These are phyloP conservation scores for Colletotrichum theobromicola DNA, from an alignment of 2,329 filamentous ascomycete species.

Conservation along the genomic window DNA sequence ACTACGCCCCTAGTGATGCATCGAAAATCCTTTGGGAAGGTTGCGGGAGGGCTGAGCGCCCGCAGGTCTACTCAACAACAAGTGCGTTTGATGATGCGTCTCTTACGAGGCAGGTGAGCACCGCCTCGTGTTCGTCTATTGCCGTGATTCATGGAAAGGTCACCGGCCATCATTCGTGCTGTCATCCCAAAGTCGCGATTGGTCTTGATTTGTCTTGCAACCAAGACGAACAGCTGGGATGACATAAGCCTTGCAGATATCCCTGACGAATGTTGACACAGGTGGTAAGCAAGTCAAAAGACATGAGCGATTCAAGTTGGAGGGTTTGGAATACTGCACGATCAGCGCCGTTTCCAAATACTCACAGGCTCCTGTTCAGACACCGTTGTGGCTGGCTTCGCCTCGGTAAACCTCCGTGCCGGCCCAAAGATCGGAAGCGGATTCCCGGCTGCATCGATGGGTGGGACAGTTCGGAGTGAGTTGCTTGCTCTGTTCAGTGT, in stretches of 20 bases:
- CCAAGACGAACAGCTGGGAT: neutral
- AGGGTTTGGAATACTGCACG: neutral
- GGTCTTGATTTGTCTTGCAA: neutral
- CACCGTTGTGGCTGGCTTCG: neutral
- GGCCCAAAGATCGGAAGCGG: neutral
- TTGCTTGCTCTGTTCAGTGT: neutral
- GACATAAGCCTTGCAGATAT: neutral
- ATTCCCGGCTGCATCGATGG: neutral
- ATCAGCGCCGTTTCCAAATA: neutral
- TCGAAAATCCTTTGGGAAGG: slow-evolving; percentile 13
- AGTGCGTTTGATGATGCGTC: neutral
- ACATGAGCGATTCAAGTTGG: neutral
- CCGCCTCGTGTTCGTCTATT: neutral
- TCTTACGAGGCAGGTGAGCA: neutral
- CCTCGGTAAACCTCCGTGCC: slow-evolving; percentile 10
- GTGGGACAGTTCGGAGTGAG: neutral
- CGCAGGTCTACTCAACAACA: neutral
- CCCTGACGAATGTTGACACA: neutral
- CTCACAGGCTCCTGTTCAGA: neutral
- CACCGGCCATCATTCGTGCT: neutral
- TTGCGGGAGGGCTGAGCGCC: slow-evolving; percentile 2
- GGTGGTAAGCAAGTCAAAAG: neutral
- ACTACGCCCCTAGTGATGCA: neutral
- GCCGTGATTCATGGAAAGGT: neutral
- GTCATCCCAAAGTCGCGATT: neutral